Conservation (phyloP, 257 asterid species). For the Nicotiana tomentosiformis region DNA sequence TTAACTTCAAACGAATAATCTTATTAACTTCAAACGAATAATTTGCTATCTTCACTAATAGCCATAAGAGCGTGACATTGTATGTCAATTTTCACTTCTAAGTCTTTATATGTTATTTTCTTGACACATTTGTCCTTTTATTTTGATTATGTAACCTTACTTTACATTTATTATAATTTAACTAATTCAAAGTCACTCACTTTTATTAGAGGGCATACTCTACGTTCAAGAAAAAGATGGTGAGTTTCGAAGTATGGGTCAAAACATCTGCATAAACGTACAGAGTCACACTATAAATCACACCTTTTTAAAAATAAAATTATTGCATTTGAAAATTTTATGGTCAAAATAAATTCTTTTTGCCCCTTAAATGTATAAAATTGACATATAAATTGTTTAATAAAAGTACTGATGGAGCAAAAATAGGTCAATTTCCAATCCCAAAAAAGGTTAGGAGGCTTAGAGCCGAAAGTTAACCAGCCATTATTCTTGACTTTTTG, state of each 20-base stretch:
- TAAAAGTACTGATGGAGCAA: neutral
- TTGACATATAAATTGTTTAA: neutral
- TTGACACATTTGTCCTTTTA: too few relatives aligned
- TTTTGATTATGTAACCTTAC: too few relatives aligned
- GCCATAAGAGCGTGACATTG: too few relatives aligned
- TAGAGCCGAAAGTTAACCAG: neutral
- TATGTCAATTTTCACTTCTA: too few relatives aligned
- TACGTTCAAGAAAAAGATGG: too few relatives aligned
- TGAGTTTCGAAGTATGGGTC: neutral
- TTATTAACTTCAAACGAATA: too few relatives aligned
- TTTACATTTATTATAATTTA: too few relatives aligned
- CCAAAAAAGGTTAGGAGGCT: neutral
- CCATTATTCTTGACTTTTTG: conserved; percentile 1
- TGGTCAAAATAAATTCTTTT: neutral
- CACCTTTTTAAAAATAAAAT: neutral
- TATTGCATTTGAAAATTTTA: neutral
- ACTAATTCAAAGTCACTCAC: too few relatives aligned
- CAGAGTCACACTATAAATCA: neutral
- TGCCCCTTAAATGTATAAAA: neutral
- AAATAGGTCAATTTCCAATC: neutral
- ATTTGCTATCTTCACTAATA: too few relatives aligned
- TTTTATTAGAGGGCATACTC: neutral
- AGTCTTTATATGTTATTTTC: too few relatives aligned
- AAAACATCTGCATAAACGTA: neutral
- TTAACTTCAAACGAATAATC: too few relatives aligned